Percentiles rank a stretch among this genome's conserved stretches.
These are phyloP conservation scores for Termitomyces sp. DNA, from an alignment of 768 basidiomycete genomes.

Conservation along the genomic window DNA sequence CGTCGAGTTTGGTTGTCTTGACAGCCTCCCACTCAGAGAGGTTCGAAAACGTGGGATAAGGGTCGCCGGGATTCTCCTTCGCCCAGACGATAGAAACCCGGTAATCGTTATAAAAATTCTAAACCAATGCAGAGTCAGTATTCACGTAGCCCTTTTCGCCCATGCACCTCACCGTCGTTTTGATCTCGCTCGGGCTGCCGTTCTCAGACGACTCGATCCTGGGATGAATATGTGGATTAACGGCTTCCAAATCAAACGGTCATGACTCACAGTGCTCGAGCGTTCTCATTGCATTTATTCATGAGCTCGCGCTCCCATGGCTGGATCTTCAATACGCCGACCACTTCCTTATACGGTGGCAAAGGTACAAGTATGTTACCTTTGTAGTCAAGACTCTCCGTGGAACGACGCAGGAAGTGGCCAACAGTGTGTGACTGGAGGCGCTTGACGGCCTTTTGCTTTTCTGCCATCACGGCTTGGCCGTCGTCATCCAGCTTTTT, in stretches of 20 bases:
- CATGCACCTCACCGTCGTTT: neutral
- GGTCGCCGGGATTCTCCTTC: neutral
- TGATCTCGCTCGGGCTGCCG: neutral
- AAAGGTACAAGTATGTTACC: neutral
- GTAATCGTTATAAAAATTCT: neutral
- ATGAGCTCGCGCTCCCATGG: neutral
- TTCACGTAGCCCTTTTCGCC: neutral
- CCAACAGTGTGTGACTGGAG: constrained; percentile 5
- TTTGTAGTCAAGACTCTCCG: neutral
- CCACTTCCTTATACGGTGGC: constrained; percentile 1
- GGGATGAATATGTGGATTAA: neutral
- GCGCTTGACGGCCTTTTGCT: neutral
- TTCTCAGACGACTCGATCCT: neutral
- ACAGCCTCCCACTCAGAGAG: neutral
- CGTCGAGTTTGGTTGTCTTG: constrained; percentile 11
- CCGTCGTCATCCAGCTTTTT: constrained; percentile 13
- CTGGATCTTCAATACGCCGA: constrained; percentile 1
- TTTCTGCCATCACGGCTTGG: neutral
- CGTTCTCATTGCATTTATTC: neutral
- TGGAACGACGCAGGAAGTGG: constrained; percentile 6
- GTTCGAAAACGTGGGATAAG: neutral
- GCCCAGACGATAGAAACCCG: neutral
- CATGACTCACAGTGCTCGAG: neutral
- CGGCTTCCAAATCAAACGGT: neutral
- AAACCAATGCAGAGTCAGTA: neutral